Conservation (phyloP, 306 rosid species). For the Vigna reflexopilosa region DNA sequence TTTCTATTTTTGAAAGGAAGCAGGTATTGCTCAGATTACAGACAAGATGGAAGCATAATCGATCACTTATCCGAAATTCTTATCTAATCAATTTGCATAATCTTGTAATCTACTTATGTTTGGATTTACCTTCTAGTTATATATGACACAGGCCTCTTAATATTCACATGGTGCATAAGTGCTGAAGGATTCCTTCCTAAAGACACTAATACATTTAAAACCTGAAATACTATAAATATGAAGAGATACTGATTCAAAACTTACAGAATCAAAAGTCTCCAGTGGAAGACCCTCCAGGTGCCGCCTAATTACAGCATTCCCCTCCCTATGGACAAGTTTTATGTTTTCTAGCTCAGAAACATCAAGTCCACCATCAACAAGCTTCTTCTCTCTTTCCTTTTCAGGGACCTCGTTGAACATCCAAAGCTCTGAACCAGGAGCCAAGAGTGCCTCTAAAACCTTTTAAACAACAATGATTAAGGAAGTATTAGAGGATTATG, state of each 20-base stretch:
- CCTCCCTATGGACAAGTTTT: conserved; percentile 88
- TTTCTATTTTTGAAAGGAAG: conserved; percentile 5
- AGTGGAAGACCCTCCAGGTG: conserved; percentile 92
- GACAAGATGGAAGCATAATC: conserved; percentile 34
- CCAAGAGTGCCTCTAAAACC: conserved; percentile 96
- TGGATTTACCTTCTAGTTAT: conserved; percentile 24
- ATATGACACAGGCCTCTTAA: conserved; percentile 16
- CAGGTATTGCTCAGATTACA: conserved; percentile 16
- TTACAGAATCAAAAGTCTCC: conserved; percentile 97
- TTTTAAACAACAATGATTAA: conserved; percentile 48
- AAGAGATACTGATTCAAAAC: conserved; percentile 44
- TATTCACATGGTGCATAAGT: conserved; percentile 6
- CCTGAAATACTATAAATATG: conserved; percentile 26
- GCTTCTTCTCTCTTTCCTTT: conserved; percentile 84
- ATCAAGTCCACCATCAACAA: conserved; percentile 89
- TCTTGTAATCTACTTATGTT: conserved; percentile 22
- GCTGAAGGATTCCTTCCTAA: conserved; percentile 25
- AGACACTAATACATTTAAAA: conserved; percentile 21
- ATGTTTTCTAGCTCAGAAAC: conserved; percentile 74
- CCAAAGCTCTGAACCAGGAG: conserved; percentile 96
- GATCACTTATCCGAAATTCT: conserved; percentile 24
- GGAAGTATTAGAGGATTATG: conserved; percentile 30
- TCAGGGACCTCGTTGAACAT: conserved; percentile 97
- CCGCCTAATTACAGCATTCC: conserved; percentile 95
- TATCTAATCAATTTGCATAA: conserved; percentile 28